Base-by-base conservation (phyloP, 225 moss, liverwort and hornwort genomes). In the Physcomitrellopsis africana region DNA sequence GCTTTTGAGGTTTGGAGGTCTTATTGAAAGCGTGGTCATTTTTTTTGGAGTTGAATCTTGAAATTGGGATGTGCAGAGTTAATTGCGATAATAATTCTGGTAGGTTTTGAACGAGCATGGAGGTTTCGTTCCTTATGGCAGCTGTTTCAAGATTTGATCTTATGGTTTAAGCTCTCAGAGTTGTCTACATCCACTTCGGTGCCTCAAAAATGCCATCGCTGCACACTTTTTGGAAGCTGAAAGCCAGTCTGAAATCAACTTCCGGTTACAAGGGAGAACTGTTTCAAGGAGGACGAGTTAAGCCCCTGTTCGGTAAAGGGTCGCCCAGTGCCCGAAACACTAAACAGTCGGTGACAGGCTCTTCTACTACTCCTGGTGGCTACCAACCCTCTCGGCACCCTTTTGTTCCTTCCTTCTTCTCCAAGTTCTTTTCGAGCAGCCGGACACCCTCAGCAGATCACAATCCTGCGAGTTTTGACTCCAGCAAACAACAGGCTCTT, bases 181-280 rank as follows among this genome's bases (percentile, higher is more conserved):
- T 72, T 9, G 29, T 32, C 63, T 17, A 2, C 52, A 20, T 57
- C 27, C 0, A 26, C 11, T 23, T 57, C 9, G 13, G 45, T 14
- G 3, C 58, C 51, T 70, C 46, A 3, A 82, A 87, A 75, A 87
- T 87, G 87, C 84, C 87, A 60, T 64, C 74, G 10, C 58, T 77
- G 68, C 77, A 77, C 72, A 84, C 58, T 45, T n/a, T 77, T 22
- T 80, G 84, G 80, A 84, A 72, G 70, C 72, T 80, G 37, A 77
- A 77, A 82, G 67, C 73, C 41, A 84, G 58, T 74, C 29, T 79
- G 59, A 73, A 76, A 57, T 79, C 82, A 51, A 32, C 63, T 69
- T 24, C 23, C 10, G 69, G 61, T 43, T 77, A 18, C 23, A 80
- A 63, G 32, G 76, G 72, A 47, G 79, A 73, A 1, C 48, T 69